Evolutionary conservation across 768 basidiomycete species (phyloP).

Genomic region (Strobilomyces dryophilus): DNA sequence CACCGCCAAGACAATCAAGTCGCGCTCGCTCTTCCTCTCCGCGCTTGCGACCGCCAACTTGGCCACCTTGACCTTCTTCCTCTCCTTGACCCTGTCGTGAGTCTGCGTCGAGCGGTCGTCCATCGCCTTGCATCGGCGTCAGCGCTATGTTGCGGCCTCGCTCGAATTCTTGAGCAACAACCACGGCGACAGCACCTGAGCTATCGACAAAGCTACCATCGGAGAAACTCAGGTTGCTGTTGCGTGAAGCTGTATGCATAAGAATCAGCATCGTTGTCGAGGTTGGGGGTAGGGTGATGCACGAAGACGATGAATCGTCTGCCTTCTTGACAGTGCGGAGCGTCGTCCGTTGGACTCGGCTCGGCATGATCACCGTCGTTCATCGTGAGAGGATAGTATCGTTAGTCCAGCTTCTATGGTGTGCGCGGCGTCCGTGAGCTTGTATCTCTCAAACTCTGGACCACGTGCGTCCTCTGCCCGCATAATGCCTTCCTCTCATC

Average conservation of each 20-base stretch:
- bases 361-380: not conserved
- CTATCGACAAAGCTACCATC: conserved; percentile 44
- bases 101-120: conserved; percentile 33
- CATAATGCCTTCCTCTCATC: conserved; percentile 41
- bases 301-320: conserved; percentile 3
- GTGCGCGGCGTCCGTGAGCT: conserved; percentile 15
- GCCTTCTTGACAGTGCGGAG: conserved; percentile 1
- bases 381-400: too few relatives aligned
- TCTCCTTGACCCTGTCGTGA: conserved; percentile 45
- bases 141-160: conserved; percentile 51
- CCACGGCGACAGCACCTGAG: conserved; percentile 25
- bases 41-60: conserved; percentile 43
- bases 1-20: conserved; percentile 61
- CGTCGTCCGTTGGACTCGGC: not conserved
- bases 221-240: conserved; percentile 35
- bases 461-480: conserved; percentile 51
- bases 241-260: not conserved
- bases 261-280: conserved; percentile 7
- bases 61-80: conserved; percentile 31
- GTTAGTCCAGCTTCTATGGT: conserved; percentile 30
- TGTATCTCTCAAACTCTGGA: conserved; percentile 26
- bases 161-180: conserved; percentile 35
- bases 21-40: conserved; percentile 50
- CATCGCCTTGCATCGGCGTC: conserved; percentile 54
- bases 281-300: conserved; percentile 2